Base-by-base conservation (phyloP, 1,139 yeast genomes). In the Pneumocystis jirovecii region DNA sequence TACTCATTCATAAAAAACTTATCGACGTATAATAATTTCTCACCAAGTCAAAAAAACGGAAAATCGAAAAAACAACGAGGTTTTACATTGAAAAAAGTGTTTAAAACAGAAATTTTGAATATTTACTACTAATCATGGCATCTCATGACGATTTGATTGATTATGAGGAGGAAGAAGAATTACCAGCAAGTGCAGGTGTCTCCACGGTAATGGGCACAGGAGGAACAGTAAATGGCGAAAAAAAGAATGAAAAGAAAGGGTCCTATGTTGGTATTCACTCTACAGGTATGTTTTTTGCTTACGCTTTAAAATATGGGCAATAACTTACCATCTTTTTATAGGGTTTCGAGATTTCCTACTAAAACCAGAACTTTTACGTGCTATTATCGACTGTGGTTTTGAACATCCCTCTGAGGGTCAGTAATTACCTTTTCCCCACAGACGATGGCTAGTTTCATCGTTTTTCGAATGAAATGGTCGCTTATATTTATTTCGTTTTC, bases 391-490 rank as follows among this genome's bases (percentile, higher is more conserved):
- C 79, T 90, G 97, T 82, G 98, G 98, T 82, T 93, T 93, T 76
- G 98, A 93, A 81, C 98, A 93, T 81, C 98, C 98, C 71, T 90
- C 97, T 70, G 98, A 93, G 86, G 95, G 93, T 87, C 79, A 83
- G 91, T 86, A 50, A 37, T 59, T 40, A 44, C 61, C 25, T 57
- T 64, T 61, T 62, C 45, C 65, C 44, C 57, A 25, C 57, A 50
- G 57, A 50, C 57, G 57, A 50, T 50, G 57, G 57, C 57, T 50
- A 50, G 31, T 39, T 29, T 39, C 64, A 44, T 65, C 63, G 61
- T 45, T 44, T 64, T 45, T 62, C 39, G 62, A 63, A 40, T 64
- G n/a, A 39, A 37, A 50, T 56, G 50, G 42, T 60, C 61, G 61
- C 61, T 60, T 42, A 60, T 60, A 39, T 60, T 39, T 42, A 25